Conservation (phyloP, 768 basidiomycete species). For the Suillus placidus region DNA sequence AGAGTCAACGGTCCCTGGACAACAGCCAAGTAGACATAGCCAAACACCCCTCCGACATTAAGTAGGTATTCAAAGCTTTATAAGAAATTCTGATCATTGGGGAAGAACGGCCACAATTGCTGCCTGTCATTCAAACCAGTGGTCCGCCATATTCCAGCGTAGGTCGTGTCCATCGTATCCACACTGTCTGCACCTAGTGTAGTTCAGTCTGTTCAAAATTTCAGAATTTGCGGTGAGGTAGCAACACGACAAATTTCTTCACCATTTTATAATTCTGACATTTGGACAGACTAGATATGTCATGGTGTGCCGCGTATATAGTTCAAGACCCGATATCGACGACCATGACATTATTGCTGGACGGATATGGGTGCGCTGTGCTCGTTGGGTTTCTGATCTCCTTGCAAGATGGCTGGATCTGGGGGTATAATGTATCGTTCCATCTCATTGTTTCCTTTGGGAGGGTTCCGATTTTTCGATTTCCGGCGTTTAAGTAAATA, state of each 20-base stretch:
- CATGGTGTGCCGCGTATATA: neutral
- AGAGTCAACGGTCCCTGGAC: constrained; percentile 29
- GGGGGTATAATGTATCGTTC: constrained; percentile 61
- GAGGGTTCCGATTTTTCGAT: constrained; percentile 46
- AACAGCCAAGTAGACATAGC: constrained; percentile 22
- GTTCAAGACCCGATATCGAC: neutral
- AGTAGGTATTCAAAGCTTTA: too few relatives aligned
- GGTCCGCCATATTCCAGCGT: neutral
- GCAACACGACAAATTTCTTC: neutral
- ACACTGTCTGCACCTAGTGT: neutral
- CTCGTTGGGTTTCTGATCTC: constrained; percentile 47
- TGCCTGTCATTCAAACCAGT: neutral
- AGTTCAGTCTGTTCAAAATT: neutral
- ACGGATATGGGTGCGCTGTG: constrained; percentile 16
- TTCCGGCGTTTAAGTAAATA: constrained; percentile 58
- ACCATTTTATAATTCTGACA: neutral
- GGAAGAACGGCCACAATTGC: neutral
- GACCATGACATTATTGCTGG: constrained; percentile 8
- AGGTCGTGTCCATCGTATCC: neutral
- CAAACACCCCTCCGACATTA: too few relatives aligned
- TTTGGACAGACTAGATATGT: neutral
- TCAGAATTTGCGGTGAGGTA: neutral
- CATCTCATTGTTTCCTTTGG: constrained; percentile 41
- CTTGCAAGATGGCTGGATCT: constrained; percentile 66
- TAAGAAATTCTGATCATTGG: too few relatives aligned